These are phyloP conservation scores for Musa acuminata DNA, from an alignment of 176 grass and related monocot genomes.

Conservation along the genomic window DNA sequence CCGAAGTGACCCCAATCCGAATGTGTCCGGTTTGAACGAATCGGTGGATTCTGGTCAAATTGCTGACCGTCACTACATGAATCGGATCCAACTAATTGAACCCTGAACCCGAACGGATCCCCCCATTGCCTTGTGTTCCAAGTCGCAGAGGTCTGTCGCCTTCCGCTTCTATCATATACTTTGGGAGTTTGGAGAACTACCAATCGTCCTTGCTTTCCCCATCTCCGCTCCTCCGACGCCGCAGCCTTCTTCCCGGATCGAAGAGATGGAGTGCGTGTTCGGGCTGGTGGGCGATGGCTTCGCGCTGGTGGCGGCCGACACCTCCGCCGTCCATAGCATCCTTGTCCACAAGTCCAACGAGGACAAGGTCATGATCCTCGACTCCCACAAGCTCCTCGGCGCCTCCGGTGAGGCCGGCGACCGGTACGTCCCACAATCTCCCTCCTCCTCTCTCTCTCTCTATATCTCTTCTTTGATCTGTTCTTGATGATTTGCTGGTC, in stretches of 20 bases:
- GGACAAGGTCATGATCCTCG: conserved; percentile 96
- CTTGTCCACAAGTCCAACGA: conserved; percentile 64
- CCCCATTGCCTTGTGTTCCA: too few species aligned
- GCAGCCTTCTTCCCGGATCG: background rate
- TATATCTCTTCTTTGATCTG: conserved; percentile 27
- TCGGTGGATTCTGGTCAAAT: too few species aligned
- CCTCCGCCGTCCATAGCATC: conserved; percentile 81
- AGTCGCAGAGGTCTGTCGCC: too few species aligned
- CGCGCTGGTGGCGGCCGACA: conserved; percentile 77
- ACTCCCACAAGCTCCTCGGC: conserved; percentile 96
- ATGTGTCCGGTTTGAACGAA: too few species aligned
- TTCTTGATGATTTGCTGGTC: background rate
- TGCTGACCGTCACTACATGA: too few species aligned
- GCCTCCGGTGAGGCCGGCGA: conserved; percentile 92
- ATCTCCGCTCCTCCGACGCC: background rate
- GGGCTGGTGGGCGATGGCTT: conserved; percentile 78
- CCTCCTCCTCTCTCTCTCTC: too few species aligned
- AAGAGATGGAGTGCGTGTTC: conserved; percentile 74
- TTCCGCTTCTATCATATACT: too few species aligned
- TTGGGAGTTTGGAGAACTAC: too few species aligned
- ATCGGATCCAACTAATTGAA: too few species aligned
- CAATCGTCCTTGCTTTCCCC: background rate
- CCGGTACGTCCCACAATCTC: conserved; percentile 32
- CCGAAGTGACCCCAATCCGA: too few species aligned
- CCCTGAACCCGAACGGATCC: too few species aligned